Percentiles rank a stretch among this genome's conserved stretches.
These are phyloP conservation scores for Dactylellina sp. DNA, from an alignment of 2,329 filamentous ascomycete species.

Conservation along the genomic window DNA sequence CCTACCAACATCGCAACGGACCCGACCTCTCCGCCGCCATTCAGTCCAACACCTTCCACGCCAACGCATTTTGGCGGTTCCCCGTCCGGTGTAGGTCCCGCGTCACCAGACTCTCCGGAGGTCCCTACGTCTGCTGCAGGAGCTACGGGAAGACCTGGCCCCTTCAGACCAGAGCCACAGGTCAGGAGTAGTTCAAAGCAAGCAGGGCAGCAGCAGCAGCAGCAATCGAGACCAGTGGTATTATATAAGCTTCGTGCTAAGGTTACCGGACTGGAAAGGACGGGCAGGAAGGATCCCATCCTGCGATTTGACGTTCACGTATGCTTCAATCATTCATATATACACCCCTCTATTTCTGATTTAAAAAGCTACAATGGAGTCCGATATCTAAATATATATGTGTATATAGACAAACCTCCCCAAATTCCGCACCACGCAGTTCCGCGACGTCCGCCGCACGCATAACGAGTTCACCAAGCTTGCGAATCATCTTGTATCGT, in stretches of 20 bases:
- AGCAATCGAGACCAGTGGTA: slow-evolving; percentile 68
- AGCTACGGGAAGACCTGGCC: slow-evolving; percentile 12
- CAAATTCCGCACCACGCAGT: slow-evolving; percentile 96
- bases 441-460: slow-evolving; percentile 93
- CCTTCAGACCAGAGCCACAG: slow-evolving; percentile 46
- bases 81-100: background rate
- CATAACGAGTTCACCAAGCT: slow-evolving; percentile 97
- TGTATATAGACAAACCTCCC: slow-evolving; percentile 88
- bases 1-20: slow-evolving; percentile 22
- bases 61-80: slow-evolving; percentile 21
- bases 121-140: slow-evolving; percentile 18
- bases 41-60: slow-evolving; percentile 40
- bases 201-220: slow-evolving; percentile 64
- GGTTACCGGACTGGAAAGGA: slow-evolving; percentile 91
- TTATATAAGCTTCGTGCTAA: slow-evolving; percentile 91
- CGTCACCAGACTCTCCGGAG: slow-evolving; percentile 43
- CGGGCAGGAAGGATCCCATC: slow-evolving; percentile 94
- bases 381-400: slow-evolving; percentile 5
- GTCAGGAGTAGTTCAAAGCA: slow-evolving; percentile 58
- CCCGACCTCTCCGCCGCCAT: slow-evolving; percentile 44
- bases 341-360: background rate
- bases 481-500: slow-evolving; percentile 93
- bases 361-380: background rate
- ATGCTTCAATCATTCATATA: slow-evolving; percentile 60
- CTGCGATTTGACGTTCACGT: slow-evolving; percentile 97